These are phyloP conservation scores for Pluteus cervinus DNA, from an alignment of 768 basidiomycete species.

Conservation along the genomic window DNA sequence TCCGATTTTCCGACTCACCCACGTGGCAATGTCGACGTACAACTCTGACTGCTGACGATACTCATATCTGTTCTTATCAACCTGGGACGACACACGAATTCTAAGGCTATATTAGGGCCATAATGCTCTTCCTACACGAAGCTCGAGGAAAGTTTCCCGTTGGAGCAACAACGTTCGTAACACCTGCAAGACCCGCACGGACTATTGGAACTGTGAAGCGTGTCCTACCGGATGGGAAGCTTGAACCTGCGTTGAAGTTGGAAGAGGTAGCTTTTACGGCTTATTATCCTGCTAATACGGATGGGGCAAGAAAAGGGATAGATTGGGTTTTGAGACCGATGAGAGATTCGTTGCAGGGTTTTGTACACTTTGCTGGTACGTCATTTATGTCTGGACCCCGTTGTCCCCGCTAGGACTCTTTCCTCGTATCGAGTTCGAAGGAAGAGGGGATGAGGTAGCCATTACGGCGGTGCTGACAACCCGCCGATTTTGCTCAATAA, in stretches of 20 bases:
- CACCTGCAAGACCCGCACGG: slow-evolving; percentile 33
- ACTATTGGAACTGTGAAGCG: slow-evolving; percentile 37
- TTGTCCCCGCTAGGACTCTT: too few species aligned
- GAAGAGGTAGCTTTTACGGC: slow-evolving; percentile 61
- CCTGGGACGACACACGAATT: too few species aligned
- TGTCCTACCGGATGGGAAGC: slow-evolving; percentile 14
- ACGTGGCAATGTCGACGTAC: too few species aligned
- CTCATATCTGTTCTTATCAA: too few species aligned
- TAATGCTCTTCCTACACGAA: slow-evolving; percentile 40
- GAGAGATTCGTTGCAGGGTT: background rate
- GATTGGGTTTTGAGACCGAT: slow-evolving; percentile 55
- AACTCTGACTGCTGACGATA: too few species aligned
- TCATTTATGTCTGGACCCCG: too few species aligned
- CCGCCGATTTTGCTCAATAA: slow-evolving; percentile 1
- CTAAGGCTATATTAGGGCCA: too few species aligned
- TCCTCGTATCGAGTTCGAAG: too few species aligned
- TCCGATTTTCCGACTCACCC: too few species aligned
- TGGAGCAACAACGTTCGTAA: slow-evolving; percentile 51
- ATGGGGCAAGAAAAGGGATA: slow-evolving; percentile 32
- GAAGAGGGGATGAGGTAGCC: too few species aligned
- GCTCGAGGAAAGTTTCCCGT: slow-evolving; percentile 46
- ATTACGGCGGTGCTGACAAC: too few species aligned
- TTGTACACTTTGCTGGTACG: background rate
- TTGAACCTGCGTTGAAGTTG: slow-evolving; percentile 41
- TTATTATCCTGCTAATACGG: slow-evolving; percentile 54